Conservation (phyloP, 2,329 filamentous ascomycete species). For the Aspergillus tamarii region DNA sequence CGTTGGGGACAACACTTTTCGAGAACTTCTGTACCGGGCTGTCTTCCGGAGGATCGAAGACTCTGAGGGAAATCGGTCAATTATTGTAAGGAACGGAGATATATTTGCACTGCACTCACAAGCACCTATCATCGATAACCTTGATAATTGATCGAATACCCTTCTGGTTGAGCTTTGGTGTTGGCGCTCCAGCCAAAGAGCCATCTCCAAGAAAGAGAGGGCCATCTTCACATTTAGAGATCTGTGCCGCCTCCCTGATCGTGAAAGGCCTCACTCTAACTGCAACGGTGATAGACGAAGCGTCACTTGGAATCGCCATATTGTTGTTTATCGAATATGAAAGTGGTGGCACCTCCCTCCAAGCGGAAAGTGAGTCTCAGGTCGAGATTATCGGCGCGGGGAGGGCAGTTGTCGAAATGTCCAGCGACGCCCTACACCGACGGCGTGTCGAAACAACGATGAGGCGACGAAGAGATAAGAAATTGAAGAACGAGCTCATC, state of each 20-base stretch:
- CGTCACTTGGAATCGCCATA: constrained; percentile 49
- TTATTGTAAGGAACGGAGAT: constrained; percentile 1
- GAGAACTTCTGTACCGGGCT: constrained; percentile 88
- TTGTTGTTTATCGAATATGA: constrained; percentile 20
- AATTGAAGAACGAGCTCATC: constrained; percentile 9
- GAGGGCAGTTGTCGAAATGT: constrained; percentile 24
- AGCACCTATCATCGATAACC: constrained; percentile 91
- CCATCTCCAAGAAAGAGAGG: constrained; percentile 95
- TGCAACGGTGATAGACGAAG: constrained; percentile 55
- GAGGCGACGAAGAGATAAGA: constrained; percentile 18
- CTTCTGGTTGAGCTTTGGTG: constrained; percentile 81
- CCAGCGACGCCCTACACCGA: constrained; percentile 24
- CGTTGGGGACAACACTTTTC: constrained; percentile 75
- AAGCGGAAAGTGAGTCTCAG: constrained; percentile 20
- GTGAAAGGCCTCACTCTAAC: constrained; percentile 69
- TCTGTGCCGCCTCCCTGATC: constrained; percentile 91
- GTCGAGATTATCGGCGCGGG: constrained; percentile 14
- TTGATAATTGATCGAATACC: constrained; percentile 92
- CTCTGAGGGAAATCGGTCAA: constrained; percentile 55
- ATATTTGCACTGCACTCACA: constrained; percentile 63
- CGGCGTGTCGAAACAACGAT: constrained; percentile 19
- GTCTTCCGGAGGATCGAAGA: constrained; percentile 97
- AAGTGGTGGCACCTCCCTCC: constrained; percentile 21
- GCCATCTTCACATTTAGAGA: constrained; percentile 75
- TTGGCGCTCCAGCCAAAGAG: constrained; percentile 82